Conservation (phyloP, 2,329 filamentous ascomycete genomes). For the Dothiorella sarmentorum region DNA sequence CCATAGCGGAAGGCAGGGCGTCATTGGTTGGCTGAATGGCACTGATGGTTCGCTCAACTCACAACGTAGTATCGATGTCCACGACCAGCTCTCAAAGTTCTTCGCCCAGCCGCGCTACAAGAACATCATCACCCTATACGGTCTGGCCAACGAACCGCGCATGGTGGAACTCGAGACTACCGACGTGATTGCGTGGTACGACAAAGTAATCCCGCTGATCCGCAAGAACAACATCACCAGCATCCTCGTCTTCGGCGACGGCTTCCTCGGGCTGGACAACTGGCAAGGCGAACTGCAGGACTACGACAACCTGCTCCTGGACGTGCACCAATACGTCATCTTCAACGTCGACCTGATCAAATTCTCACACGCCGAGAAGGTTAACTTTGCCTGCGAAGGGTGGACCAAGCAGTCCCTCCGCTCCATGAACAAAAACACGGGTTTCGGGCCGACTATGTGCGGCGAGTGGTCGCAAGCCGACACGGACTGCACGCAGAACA, state of each 20-base stretch:
- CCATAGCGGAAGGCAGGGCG: conserved; percentile 79
- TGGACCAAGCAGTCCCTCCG: conserved; percentile 77
- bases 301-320: conserved; percentile 74
- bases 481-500: conserved; percentile 81
- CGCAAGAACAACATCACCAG: conserved; percentile 70
- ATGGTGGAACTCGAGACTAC: conserved; percentile 65
- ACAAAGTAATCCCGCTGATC: conserved; percentile 67
- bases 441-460: conserved; percentile 90
- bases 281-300: conserved; percentile 82
- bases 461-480: conserved; percentile 98
- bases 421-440: conserved; percentile 69
- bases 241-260: conserved; percentile 84
- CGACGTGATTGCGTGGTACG: conserved; percentile 76
- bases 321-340: conserved; percentile 97
- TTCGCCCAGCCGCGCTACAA: conserved; percentile 91
- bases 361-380: conserved; percentile 76
- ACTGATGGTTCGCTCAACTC: conserved; percentile 74
- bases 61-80: conserved; percentile 79
- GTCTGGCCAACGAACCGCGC: conserved; percentile 87
- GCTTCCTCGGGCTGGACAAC: conserved; percentile 85
- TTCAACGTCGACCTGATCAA: conserved; percentile 89
- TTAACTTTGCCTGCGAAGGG: conserved; percentile 79
- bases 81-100: conserved; percentile 83
- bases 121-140: conserved; percentile 89
- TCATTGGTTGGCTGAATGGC: conserved; percentile 88